Evolutionary conservation across 2,329 filamentous ascomycete genomes (phyloP).

Genomic region (Aspergillus fijiensis): DNA sequence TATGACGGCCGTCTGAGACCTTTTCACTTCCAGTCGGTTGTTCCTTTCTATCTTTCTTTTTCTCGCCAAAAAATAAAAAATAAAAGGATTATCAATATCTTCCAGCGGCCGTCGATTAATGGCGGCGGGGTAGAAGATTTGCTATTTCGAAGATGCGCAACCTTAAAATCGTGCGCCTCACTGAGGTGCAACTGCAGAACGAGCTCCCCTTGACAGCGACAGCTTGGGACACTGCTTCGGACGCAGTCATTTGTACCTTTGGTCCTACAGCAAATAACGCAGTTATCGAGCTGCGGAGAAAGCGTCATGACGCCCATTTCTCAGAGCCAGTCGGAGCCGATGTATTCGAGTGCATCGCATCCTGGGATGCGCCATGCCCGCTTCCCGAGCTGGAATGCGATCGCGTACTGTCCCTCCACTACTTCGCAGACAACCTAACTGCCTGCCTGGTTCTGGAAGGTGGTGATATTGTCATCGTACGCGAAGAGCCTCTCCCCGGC

Average conservation of each 20-base stretch:
- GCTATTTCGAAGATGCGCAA: conserved; percentile 70
- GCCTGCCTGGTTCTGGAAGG: conserved; percentile 82
- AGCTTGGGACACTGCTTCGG: conserved; percentile 79
- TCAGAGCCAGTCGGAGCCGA: conserved; percentile 43
- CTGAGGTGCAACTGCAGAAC: conserved; percentile 60
- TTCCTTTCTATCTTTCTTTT: conserved; percentile 5
- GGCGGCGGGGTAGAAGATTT: conserved; percentile 38
- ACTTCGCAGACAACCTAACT: conserved; percentile 76
- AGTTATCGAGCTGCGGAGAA: conserved; percentile 69
- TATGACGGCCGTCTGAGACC: conserved; percentile 1
- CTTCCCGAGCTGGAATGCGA: conserved; percentile 74
- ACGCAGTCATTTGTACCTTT: conserved; percentile 78
- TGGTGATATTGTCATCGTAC: conserved; percentile 84
- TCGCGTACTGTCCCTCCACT: conserved; percentile 73
- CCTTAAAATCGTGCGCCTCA: conserved; percentile 73
- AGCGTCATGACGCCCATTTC: conserved; percentile 35
- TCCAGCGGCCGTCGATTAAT: conserved; percentile 27
- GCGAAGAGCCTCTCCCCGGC: conserved; percentile 65
- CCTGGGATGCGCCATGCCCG: conserved; percentile 85
- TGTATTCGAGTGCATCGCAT: conserved; percentile 61
- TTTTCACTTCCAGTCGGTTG: not conserved
- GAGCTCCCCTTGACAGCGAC: conserved; percentile 68
- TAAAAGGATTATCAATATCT: not conserved
- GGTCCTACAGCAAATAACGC: conserved; percentile 71
- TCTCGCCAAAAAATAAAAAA: not conserved